These are phyloP conservation scores for Scheffersomyces stambukii DNA, from an alignment of 1,139 yeast genomes.

Conservation along the genomic window DNA sequence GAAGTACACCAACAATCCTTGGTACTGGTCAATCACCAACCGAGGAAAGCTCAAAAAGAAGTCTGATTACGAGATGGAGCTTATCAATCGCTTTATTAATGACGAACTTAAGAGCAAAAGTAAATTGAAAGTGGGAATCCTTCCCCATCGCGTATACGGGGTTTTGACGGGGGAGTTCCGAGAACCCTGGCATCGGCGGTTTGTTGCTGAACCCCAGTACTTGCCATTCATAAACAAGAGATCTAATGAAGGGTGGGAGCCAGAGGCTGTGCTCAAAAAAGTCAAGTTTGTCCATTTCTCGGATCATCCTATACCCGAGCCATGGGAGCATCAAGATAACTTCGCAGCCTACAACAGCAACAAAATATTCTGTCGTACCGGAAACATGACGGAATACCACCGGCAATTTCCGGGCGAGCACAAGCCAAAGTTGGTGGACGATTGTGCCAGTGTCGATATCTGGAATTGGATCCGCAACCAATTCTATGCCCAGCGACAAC, in stretches of 20 bases:
- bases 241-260: constrained; percentile 26
- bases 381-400: constrained; percentile 14
- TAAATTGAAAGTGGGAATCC: constrained; percentile 26
- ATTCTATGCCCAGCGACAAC: constrained; percentile 10
- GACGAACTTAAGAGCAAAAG: constrained; percentile 15
- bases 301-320: constrained; percentile 46
- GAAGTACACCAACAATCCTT: constrained; percentile 27
- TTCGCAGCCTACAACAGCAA: constrained; percentile 20
- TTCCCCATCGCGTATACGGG: constrained; percentile 47
- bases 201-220: constrained; percentile 29
- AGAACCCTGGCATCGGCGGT: constrained; percentile 20
- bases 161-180: constrained; percentile 48
- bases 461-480: constrained; percentile 28
- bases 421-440: constrained; percentile 27
- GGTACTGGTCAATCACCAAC: constrained; percentile 24
- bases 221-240: constrained; percentile 23
- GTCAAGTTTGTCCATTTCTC: constrained; percentile 38
- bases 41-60: constrained; percentile 17
- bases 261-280: constrained; percentile 14
- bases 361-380: constrained; percentile 22
- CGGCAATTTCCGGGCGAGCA: constrained; percentile 18
- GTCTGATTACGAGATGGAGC: constrained; percentile 48
- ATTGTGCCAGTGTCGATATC: constrained; percentile 29
- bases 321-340: constrained; percentile 31
- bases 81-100: constrained; percentile 36